Evolutionary conservation across 352 stramenopile species (phyloP).

Genomic region (Phytophthora fragariae): DNA sequence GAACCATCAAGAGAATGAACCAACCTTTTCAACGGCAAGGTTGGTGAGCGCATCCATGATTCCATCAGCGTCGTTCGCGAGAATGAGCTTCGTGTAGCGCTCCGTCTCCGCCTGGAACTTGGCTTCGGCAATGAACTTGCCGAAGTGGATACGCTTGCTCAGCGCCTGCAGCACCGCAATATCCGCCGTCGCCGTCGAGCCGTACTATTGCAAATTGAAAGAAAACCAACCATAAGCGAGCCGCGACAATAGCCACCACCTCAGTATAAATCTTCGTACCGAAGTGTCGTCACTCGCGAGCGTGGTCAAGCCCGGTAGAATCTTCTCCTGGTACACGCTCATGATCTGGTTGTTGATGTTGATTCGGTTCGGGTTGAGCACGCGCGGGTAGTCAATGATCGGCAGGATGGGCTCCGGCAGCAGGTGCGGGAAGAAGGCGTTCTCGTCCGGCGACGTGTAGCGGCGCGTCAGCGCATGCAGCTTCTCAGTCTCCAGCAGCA

Average conservation of each 20-base stretch:
- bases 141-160: constrained; percentile 97
- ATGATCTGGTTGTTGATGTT: constrained; percentile 99
- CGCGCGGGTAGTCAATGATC: constrained; percentile 91
- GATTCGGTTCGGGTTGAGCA: constrained; percentile 95
- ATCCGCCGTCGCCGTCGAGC: constrained; percentile 87
- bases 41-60: constrained; percentile 98
- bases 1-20: constrained; percentile 8
- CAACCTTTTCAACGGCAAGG: constrained; percentile 91
- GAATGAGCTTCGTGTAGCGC: constrained; percentile 94
- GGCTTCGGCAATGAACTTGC: constrained; percentile 98
- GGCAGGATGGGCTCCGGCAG: constrained; percentile 93
- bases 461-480: constrained; percentile 93
- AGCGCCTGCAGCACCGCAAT: constrained; percentile 96
- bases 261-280: constrained; percentile 36
- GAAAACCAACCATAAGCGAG: constrained; percentile 3
- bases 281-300: constrained; percentile 90
- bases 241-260: neutral
- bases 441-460: constrained; percentile 99
- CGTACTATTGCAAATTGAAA: constrained; percentile 55
- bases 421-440: constrained; percentile 96
- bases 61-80: constrained; percentile 92
- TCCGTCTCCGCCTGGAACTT: constrained; percentile 96
- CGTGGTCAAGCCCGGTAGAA: constrained; percentile 93
- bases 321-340: constrained; percentile 96
- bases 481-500: constrained; percentile 98